Conservation (phyloP, 345 rosid species). For the Gossypioides kirkii region DNA sequence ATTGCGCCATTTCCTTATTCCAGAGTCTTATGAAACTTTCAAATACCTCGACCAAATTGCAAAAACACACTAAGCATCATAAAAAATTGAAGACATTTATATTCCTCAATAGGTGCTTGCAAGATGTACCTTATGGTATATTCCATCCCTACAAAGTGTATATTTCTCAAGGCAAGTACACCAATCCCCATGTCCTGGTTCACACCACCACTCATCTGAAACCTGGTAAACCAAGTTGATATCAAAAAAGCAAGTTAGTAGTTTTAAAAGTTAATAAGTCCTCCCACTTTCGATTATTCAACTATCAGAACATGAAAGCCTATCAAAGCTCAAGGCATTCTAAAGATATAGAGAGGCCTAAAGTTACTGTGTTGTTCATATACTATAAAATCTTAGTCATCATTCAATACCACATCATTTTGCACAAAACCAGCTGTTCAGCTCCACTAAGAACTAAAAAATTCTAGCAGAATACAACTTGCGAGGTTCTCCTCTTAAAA, state of each 20-base stretch:
- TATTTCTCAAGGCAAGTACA: constrained; percentile 65
- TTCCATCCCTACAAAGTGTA: constrained; percentile 64
- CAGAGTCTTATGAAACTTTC: not conserved
- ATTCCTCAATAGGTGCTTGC: not conserved
- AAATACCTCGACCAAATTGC: not conserved
- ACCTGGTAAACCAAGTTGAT: constrained; percentile 35
- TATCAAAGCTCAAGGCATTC: not conserved
- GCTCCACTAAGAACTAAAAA: not conserved
- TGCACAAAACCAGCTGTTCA: not conserved
- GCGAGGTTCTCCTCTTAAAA: not conserved
- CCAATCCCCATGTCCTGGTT: constrained; percentile 85
- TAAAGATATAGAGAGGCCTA: not conserved
- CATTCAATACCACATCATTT: not conserved
- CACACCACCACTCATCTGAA: constrained; percentile 79
- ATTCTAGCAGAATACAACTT: not conserved
- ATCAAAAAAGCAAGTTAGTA: not conserved
- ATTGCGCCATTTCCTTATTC: not conserved
- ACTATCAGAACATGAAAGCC: not conserved
- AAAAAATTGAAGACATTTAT: not conserved
- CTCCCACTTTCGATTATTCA: not conserved
- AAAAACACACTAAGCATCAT: not conserved
- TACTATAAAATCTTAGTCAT: not conserved
- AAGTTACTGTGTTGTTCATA: not conserved
- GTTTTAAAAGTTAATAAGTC: not conserved
- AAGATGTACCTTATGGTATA: constrained; percentile 64